Evolutionary conservation across 1,139 yeast species (phyloP).

Genomic region (Saccharomyces hybrid): DNA sequence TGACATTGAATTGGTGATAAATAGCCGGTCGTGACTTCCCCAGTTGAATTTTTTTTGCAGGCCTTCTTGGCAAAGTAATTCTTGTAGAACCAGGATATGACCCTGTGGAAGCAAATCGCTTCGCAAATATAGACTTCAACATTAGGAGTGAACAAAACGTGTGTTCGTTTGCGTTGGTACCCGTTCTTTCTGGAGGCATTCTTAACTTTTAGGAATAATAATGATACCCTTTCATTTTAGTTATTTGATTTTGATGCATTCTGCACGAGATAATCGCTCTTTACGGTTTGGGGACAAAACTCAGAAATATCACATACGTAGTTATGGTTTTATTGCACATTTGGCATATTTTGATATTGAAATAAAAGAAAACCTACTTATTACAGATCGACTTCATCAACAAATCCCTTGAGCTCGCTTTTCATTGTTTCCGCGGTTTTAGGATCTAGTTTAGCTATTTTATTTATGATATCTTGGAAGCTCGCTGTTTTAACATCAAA

Average conservation of each 20-base stretch:
- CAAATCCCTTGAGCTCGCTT: slow-evolving; percentile 35
- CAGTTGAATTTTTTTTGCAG: slow-evolving; percentile 33
- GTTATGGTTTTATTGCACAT: background rate
- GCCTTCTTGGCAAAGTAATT: slow-evolving; percentile 33
- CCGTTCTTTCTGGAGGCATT: background rate
- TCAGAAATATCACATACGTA: too few relatives aligned
- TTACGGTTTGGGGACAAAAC: background rate
- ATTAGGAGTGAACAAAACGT: slow-evolving; percentile 1
- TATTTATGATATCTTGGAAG: slow-evolving; percentile 35
- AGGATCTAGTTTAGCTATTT: slow-evolving; percentile 33
- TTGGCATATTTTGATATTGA: background rate
- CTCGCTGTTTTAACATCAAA: slow-evolving; percentile 31
- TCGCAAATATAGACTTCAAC: slow-evolving; percentile 11
- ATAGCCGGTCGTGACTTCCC: slow-evolving; percentile 92
- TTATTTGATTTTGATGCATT: background rate
- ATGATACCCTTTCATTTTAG: background rate
- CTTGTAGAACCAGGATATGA: slow-evolving; percentile 23
- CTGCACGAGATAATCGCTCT: background rate
- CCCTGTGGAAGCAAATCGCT: slow-evolving; percentile 24
- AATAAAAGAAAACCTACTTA: background rate
- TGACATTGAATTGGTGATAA: slow-evolving; percentile 79
- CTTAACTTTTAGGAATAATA: background rate
- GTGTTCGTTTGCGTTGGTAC: background rate
- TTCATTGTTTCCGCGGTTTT: slow-evolving; percentile 36
- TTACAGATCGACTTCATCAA: slow-evolving; percentile 40